Conservation (phyloP, 352 stramenopile genomes). For the Globisporangium recalcitrans region DNA sequence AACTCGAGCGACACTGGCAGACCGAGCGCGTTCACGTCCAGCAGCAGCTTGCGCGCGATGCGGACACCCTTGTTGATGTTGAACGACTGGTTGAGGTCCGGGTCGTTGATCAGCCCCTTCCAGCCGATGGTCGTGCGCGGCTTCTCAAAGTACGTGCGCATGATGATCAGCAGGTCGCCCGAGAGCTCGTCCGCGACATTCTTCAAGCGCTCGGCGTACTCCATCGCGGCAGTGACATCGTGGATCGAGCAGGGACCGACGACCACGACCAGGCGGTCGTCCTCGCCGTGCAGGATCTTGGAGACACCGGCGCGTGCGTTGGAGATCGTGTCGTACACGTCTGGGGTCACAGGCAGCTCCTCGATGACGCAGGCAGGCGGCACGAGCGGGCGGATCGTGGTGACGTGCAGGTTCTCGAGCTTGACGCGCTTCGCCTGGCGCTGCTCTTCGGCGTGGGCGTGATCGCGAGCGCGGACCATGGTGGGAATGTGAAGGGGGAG, state of each 20-base stretch:
- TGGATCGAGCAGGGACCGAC: constrained; percentile 89
- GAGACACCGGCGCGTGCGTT: constrained; percentile 45
- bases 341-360: constrained; percentile 62
- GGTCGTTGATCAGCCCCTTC: constrained; percentile 90
- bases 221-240: constrained; percentile 78
- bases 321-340: constrained; percentile 65
- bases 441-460: constrained; percentile 27
- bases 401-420: constrained; percentile 65
- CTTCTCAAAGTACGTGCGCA: constrained; percentile 91
- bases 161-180: constrained; percentile 83
- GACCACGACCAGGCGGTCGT: constrained; percentile 79
- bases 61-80: constrained; percentile 89
- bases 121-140: constrained; percentile 85
- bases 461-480: constrained; percentile 24
- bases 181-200: constrained; percentile 63
- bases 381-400: constrained; percentile 65
- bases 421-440: constrained; percentile 55
- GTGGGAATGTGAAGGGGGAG: constrained; percentile 13
- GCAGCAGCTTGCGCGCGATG: constrained; percentile 74
- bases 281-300: constrained; percentile 61
- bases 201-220: constrained; percentile 67
- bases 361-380: constrained; percentile 65
- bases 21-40: constrained; percentile 77
- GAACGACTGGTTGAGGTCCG: constrained; percentile 84
- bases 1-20: constrained; percentile 78